Conservation (phyloP, 495 filamentous ascomycete genomes). For the Bathelium albidoporum region DNA sequence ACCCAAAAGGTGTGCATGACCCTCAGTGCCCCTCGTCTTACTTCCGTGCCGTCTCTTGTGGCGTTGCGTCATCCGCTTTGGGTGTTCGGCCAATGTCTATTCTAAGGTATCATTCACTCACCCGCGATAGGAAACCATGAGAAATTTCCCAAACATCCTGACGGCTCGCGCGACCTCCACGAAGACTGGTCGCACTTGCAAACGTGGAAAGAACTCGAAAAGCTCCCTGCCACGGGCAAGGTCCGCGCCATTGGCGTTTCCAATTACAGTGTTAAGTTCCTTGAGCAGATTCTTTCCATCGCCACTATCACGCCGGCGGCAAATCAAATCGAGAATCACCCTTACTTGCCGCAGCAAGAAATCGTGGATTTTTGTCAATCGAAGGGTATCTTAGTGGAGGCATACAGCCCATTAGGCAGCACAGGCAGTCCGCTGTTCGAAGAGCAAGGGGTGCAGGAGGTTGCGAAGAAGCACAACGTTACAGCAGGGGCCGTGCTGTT, state of each 20-base stretch:
- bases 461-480: conserved; percentile 60
- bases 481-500: conserved; percentile 53
- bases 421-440: conserved; percentile 64
- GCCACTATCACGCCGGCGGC: conserved; percentile 62
- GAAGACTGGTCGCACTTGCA: conserved; percentile 54
- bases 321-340: conserved; percentile 86
- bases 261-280: conserved; percentile 66
- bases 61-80: not conserved
- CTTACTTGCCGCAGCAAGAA: conserved; percentile 73
- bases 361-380: conserved; percentile 48
- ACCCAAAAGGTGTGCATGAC: conserved; percentile 46
- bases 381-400: conserved; percentile 19
- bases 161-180: conserved; percentile 61
- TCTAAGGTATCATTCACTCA: not conserved
- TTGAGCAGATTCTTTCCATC: conserved; percentile 61
- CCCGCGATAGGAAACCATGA: conserved; percentile 53
- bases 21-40: not conserved
- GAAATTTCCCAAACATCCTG: conserved; percentile 59
- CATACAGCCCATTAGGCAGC: conserved; percentile 50
- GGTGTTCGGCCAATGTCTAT: not conserved
- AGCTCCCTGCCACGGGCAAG: conserved; percentile 56
- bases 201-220: conserved; percentile 76
- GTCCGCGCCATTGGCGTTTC: conserved; percentile 68
- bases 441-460: conserved; percentile 54
- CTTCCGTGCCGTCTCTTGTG: not conserved